Evolutionary conservation across 345 rosid genomes (phyloP).

Genomic region (Arabis alpina): DNA sequence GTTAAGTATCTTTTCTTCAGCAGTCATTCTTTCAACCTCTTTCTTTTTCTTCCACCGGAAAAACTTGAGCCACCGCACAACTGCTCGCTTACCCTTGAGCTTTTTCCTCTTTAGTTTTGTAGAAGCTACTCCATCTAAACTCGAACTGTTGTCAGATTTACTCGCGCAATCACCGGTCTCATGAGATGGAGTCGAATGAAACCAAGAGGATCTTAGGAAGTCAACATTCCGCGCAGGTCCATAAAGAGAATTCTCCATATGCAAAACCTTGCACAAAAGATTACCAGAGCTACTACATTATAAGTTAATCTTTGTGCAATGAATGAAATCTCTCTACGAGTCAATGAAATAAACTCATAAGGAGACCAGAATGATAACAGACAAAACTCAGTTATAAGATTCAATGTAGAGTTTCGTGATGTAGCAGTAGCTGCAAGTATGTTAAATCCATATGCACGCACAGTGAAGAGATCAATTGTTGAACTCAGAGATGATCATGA

Average conservation of each 20-base stretch:
- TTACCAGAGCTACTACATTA: constrained; percentile 59
- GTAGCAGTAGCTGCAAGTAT: neutral
- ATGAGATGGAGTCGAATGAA: constrained; percentile 49
- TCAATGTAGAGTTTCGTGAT: too few species aligned
- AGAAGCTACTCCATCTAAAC: constrained; percentile 41
- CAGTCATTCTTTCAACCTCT: constrained; percentile 84
- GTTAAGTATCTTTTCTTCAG: constrained; percentile 76
- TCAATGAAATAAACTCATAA: neutral
- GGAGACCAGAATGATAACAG: too few species aligned
- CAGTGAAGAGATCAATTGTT: too few species aligned
- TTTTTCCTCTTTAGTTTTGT: constrained; percentile 69
- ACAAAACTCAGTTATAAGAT: too few species aligned
- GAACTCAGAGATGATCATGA: too few species aligned
- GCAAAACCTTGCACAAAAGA: constrained; percentile 67
- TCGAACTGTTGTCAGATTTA: constrained; percentile 34
- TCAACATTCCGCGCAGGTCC: constrained; percentile 10
- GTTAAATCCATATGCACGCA: too few species aligned
- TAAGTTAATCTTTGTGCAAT: constrained; percentile 37
- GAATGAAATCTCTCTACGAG: neutral
- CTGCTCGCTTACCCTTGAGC: constrained; percentile 85
- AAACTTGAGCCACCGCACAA: constrained; percentile 84
- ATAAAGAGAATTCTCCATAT: constrained; percentile 28
- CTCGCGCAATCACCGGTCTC: constrained; percentile 28
- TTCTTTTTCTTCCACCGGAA: constrained; percentile 97
- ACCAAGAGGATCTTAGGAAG: constrained; percentile 44